Conservation (phyloP, 441 rosid genomes). For the Pelargonium citronellum region DNA sequence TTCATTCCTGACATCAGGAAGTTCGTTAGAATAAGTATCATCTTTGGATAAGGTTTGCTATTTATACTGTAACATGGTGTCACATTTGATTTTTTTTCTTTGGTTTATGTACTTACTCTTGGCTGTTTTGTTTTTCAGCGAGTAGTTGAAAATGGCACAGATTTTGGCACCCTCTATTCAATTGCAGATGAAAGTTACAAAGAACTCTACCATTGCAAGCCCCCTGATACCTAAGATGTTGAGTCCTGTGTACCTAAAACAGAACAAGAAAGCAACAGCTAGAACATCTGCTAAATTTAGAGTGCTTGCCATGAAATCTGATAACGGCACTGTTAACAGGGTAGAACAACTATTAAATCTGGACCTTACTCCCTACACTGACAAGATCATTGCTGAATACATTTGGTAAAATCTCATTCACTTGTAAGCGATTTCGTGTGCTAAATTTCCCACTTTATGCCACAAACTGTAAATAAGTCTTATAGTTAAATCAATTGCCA, state of each 20-base stretch:
- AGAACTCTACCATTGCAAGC: conserved; percentile 37
- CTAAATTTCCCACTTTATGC: not conserved
- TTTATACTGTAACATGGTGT: not conserved
- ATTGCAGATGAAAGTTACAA: conserved; percentile 69
- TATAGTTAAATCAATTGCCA: not conserved
- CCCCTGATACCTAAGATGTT: conserved; percentile 53
- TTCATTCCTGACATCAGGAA: not conserved
- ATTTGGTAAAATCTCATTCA: conserved; percentile 51
- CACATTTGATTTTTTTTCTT: not conserved
- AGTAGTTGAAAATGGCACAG: conserved; percentile 69
- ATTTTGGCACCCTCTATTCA: conserved; percentile 70
- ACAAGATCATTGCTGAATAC: conserved; percentile 85
- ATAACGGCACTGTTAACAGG: conserved; percentile 63
- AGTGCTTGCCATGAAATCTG: conserved; percentile 62
- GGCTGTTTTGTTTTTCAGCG: not conserved
- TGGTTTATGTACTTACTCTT: not conserved
- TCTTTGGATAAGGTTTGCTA: not conserved
- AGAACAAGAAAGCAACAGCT: conserved; percentile 48
- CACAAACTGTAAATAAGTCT: not conserved
- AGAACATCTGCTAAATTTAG: conserved; percentile 45
- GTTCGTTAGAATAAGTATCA: not conserved
- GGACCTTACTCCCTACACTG: conserved; percentile 72
- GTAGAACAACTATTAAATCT: conserved; percentile 68
- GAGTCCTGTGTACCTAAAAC: conserved; percentile 59
- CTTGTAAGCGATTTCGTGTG: not conserved